Evolutionary conservation across 441 rosid species (phyloP), one percentile per base, ranked within the genome.

Genomic region (Capsella rubella): DNA sequence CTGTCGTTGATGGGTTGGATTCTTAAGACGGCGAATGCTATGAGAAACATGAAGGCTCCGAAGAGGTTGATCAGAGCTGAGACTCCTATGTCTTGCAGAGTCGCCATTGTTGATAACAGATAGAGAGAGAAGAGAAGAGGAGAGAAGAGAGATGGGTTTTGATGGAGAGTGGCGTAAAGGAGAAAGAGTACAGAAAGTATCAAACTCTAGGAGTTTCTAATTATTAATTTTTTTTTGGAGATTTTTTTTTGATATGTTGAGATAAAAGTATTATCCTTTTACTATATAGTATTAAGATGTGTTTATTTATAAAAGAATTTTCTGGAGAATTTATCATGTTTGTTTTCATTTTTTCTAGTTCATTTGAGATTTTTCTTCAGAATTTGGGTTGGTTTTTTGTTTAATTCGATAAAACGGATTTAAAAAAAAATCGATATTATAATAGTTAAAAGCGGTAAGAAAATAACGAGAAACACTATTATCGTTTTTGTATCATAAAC

Each of bases 1-100:
- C 99, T 89, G 83, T 95, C 98, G 81, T 95, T 95, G 65, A 92
- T 62, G 18, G 97, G 99, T 64, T 95, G 98, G 56, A 95, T 80
- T 78, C 97, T 87, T 6, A 95, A 81, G 37, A 93, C 65, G 72
- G 98, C 99, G 82, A 95, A 95, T 57, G 98, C 98, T 3, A 95
- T 81, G 35, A 95, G 80, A 78, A 95, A 93, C 2, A 92, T 84
- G 68, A 93, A 86, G 11, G 96, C 93, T 46, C 78, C 64, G 39
- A 93, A 79, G 61, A 91, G 87, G 85, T 95, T 95, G n/a, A 95
- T 85, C 34, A 87, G 73, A 3, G 95, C 99, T 46, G 98, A 95
- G 61, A 93, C 98, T 37, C 90, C 95, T 65, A 95, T 95, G 81
- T 95, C 99, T 11, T 51, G 79, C 6, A 93, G 89, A 73, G 95